Conservation (phyloP, 1,284 basidiomycete genomes). For the Lentinula novae-zelandiae region DNA sequence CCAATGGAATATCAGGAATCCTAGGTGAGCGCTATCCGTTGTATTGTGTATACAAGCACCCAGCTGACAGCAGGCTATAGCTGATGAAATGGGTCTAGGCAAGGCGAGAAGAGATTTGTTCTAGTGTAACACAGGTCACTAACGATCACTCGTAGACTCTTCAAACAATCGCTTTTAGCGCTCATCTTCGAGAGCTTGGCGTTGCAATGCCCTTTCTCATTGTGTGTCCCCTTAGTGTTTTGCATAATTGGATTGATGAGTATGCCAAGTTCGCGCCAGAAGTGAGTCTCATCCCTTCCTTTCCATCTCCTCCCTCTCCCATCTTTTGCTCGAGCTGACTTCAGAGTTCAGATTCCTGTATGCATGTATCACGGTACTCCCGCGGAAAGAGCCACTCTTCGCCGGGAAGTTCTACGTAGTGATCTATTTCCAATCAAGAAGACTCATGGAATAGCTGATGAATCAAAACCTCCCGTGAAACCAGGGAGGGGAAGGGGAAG, state of each 20-base stretch:
- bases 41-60: background rate
- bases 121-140: background rate
- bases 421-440: conserved; percentile 17
- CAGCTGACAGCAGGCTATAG: conserved; percentile 30
- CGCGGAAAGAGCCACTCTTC: conserved; percentile 70
- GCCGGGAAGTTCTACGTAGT: conserved; percentile 49
- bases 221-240: conserved; percentile 88
- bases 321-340: background rate
- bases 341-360: conserved; percentile 64
- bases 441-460: background rate
- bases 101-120: conserved; percentile 49
- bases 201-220: conserved; percentile 82
- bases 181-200: conserved; percentile 78
- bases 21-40: conserved; percentile 49
- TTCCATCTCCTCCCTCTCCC: background rate
- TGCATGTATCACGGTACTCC: conserved; percentile 89
- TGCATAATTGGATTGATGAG: conserved; percentile 91
- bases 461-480: conserved; percentile 14
- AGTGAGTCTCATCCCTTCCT: conserved; percentile 33
- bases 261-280: conserved; percentile 81
- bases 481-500: conserved; percentile 22
- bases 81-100: conserved; percentile 93
- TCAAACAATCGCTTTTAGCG: conserved; percentile 91
- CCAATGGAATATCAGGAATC: conserved; percentile 94
- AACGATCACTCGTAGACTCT: conserved; percentile 58